Percentiles rank a stretch among this genome's conserved stretches.
These are phyloP conservation scores for Crithidia bombi DNA, from an alignment of 208 protist species.

Conservation along the genomic window DNA sequence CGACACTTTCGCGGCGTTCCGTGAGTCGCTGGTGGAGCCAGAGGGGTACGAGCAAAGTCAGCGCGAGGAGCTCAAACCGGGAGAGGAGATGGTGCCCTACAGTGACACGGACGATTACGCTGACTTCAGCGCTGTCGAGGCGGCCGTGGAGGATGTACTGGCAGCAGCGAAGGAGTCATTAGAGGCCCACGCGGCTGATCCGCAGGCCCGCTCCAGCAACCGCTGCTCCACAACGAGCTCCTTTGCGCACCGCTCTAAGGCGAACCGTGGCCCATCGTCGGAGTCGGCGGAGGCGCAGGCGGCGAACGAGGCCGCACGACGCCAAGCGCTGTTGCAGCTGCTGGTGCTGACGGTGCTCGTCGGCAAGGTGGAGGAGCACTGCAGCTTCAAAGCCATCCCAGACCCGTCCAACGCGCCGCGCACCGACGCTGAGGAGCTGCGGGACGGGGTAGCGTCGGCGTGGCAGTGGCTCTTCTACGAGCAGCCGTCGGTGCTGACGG, in stretches of 20 bases:
- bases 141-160: conserved; percentile 55
- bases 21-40: conserved; percentile 49
- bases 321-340: conserved; percentile 61
- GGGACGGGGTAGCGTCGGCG: conserved; percentile 48
- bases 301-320: conserved; percentile 19
- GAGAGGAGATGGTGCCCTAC: conserved; percentile 49
- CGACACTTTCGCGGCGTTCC: conserved; percentile 48
- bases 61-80: conserved; percentile 4
- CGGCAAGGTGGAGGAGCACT: conserved; percentile 46
- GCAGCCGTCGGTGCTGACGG: conserved; percentile 41
- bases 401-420: conserved; percentile 41
- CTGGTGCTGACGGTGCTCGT: conserved; percentile 71
- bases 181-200: conserved; percentile 2
- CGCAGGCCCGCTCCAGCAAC: not conserved
- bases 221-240: not conserved
- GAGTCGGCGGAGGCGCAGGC: conserved; percentile 4
- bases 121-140: conserved; percentile 65
- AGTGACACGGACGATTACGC: conserved; percentile 83
- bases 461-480: conserved; percentile 67
- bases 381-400: conserved; percentile 31
- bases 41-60: conserved; percentile 45
- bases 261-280: not conserved
- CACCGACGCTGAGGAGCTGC: conserved; percentile 52
- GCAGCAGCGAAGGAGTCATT: conserved; percentile 36
- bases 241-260: not conserved